These are phyloP conservation scores for Phytophthora kernoviae DNA, from an alignment of 352 stramenopile species.

Conservation along the genomic window DNA sequence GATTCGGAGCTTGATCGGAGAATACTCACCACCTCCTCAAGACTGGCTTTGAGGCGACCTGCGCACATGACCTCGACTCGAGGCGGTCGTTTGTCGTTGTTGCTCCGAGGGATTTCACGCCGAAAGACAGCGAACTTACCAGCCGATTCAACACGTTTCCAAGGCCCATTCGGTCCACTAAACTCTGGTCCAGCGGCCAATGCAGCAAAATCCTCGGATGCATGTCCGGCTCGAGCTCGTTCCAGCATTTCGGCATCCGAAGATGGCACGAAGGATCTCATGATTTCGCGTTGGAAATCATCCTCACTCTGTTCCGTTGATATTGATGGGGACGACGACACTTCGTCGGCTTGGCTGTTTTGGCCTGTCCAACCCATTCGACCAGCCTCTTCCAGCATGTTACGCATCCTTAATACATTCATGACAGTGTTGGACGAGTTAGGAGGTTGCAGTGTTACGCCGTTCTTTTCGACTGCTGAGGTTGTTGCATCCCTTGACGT, in stretches of 20 bases:
- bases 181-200: slow-evolving; percentile 20
- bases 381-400: slow-evolving; percentile 13
- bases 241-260: slow-evolving; percentile 24
- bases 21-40: slow-evolving; percentile 31
- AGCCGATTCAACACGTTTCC: slow-evolving; percentile 20
- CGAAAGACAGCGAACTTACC: slow-evolving; percentile 25
- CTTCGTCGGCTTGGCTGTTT: background rate
- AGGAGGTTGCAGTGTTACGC: no score
- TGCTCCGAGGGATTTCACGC: background rate
- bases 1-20: slow-evolving; percentile 18
- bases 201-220: slow-evolving; percentile 10
- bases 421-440: slow-evolving; percentile 1
- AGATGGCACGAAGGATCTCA: background rate
- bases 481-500: no score
- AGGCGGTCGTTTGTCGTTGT: background rate
- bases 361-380: slow-evolving; percentile 1
- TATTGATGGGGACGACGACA: background rate
- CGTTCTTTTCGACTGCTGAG: no score
- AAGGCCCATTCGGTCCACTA: slow-evolving; percentile 27
- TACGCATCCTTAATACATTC: slow-evolving; percentile 7
- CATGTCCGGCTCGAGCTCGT: slow-evolving; percentile 18
- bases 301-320: slow-evolving; percentile 25
- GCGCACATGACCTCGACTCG: slow-evolving; percentile 31
- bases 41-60: slow-evolving; percentile 23
- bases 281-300: slow-evolving; percentile 12